Conservation (phyloP, 2,329 filamentous ascomycete genomes). For the Fusarium proliferatum region DNA sequence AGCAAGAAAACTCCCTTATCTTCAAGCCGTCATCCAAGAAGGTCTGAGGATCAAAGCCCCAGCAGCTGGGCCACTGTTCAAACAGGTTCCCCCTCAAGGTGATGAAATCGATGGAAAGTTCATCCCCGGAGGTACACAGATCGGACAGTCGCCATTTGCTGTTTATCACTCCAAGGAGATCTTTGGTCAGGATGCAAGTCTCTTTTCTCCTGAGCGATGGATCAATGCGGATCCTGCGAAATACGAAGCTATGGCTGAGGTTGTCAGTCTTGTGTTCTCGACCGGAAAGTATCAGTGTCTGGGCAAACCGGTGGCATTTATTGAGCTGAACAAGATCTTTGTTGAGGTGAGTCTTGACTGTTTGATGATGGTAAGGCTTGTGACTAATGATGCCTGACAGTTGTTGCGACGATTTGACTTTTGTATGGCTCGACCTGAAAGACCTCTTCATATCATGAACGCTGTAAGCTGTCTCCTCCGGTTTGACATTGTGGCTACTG, state of each 20-base stretch:
- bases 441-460: conserved; percentile 22
- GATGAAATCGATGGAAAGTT: conserved; percentile 53
- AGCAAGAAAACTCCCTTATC: conserved; percentile 56
- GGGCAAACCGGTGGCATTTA: conserved; percentile 51
- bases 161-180: conserved; percentile 48
- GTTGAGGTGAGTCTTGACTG: conserved; percentile 52
- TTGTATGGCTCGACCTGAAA: conserved; percentile 12
- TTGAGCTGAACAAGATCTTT: conserved; percentile 52
- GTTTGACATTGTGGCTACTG: not conserved
- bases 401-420: conserved; percentile 31
- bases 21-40: conserved; percentile 63
- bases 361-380: accelerated
- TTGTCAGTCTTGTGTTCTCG: conserved; percentile 52
- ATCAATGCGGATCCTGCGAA: conserved; percentile 49
- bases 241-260: conserved; percentile 48
- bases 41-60: conserved; percentile 60
- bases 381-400: not conserved
- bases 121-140: conserved; percentile 46
- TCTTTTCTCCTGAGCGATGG: conserved; percentile 53
- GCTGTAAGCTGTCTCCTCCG: not conserved
- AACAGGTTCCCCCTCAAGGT: conserved; percentile 44
- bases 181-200: conserved; percentile 49
- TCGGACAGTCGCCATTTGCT: conserved; percentile 47
- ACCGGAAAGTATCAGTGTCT: conserved; percentile 54
- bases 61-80: conserved; percentile 52